Conservation (phyloP, 1,284 basidiomycete genomes). For the Ganoderma meredithae region DNA sequence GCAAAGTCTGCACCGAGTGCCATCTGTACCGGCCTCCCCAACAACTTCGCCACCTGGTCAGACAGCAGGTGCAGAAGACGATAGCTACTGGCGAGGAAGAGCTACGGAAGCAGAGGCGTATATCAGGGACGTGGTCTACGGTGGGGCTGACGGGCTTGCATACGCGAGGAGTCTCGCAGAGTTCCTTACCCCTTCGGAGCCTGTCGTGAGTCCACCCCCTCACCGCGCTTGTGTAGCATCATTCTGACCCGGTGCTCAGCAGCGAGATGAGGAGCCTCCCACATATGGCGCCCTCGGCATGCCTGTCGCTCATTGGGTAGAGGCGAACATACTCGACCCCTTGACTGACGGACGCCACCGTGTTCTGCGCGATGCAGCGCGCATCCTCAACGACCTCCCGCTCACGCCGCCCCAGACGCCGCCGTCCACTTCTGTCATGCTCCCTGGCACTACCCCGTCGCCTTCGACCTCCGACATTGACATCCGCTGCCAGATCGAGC, state of each 20-base stretch:
- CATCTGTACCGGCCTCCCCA: not conserved
- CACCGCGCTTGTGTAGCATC: not conserved
- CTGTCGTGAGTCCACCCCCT: conserved; percentile 26
- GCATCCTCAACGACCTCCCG: conserved; percentile 33
- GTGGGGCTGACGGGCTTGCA: conserved; percentile 74
- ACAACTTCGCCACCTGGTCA: not conserved
- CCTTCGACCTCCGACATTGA: not conserved
- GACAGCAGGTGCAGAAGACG: conserved; percentile 10
- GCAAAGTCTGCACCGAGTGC: conserved; percentile 34
- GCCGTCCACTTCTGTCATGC: conserved; percentile 34
- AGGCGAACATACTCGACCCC: conserved; percentile 62
- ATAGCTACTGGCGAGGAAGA: conserved; percentile 57
- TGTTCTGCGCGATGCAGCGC: conserved; percentile 42
- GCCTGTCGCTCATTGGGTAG: conserved; percentile 64
- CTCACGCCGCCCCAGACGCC: conserved; percentile 15
- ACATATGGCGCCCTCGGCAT: conserved; percentile 46
- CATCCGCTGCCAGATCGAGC: conserved; percentile 45
- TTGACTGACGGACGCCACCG: conserved; percentile 65
- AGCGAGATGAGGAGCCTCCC: conserved; percentile 24
- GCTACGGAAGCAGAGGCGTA: conserved; percentile 67
- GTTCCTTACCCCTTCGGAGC: conserved; percentile 53
- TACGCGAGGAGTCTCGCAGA: conserved; percentile 78
- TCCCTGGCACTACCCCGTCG: conserved; percentile 19
- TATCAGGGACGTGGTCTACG: conserved; percentile 74
- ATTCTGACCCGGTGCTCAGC: conserved; percentile 13